These are phyloP conservation scores for Cotoneaster glaucophyllus DNA, from an alignment of 306 rosid genomes.

Conservation along the genomic window DNA sequence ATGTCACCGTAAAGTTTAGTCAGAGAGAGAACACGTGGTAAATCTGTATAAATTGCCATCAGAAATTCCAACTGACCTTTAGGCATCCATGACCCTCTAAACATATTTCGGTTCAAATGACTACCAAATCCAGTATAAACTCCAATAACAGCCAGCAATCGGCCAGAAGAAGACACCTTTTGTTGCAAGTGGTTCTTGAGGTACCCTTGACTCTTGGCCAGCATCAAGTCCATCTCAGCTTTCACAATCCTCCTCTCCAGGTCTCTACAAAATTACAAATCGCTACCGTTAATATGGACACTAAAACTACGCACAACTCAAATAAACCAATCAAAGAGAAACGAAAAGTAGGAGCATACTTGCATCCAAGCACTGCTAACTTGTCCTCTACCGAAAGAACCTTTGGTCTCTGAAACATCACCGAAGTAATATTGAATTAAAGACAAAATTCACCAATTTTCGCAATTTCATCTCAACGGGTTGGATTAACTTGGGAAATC, in stretches of 20 bases:
- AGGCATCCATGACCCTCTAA: slow-evolving; percentile 99
- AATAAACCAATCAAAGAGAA: background rate
- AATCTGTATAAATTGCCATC: background rate
- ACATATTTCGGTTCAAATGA: slow-evolving; percentile 59
- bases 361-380: slow-evolving; percentile 76
- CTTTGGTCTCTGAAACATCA: slow-evolving; percentile 61
- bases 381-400: slow-evolving; percentile 86
- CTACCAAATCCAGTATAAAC: slow-evolving; percentile 97
- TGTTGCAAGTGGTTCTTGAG: slow-evolving; percentile 49
- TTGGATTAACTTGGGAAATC: background rate
- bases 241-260: slow-evolving; percentile 92
- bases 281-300: background rate
- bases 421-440: background rate
- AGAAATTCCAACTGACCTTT: slow-evolving; percentile 54
- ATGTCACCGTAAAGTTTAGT: background rate
- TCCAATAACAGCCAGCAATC: slow-evolving; percentile 85
- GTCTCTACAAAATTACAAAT: slow-evolving; percentile 46
- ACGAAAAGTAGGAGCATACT: slow-evolving; percentile 30
- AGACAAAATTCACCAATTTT: background rate
- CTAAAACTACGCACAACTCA: background rate
- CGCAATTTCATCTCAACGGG: background rate
- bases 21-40: background rate
- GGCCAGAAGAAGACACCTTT: slow-evolving; percentile 53
- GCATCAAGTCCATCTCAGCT: slow-evolving; percentile 86
- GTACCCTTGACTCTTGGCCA: slow-evolving; percentile 97